Evolutionary conservation across 2,329 filamentous ascomycete species (phyloP).

Genomic region (Basipetospora sp.): DNA sequence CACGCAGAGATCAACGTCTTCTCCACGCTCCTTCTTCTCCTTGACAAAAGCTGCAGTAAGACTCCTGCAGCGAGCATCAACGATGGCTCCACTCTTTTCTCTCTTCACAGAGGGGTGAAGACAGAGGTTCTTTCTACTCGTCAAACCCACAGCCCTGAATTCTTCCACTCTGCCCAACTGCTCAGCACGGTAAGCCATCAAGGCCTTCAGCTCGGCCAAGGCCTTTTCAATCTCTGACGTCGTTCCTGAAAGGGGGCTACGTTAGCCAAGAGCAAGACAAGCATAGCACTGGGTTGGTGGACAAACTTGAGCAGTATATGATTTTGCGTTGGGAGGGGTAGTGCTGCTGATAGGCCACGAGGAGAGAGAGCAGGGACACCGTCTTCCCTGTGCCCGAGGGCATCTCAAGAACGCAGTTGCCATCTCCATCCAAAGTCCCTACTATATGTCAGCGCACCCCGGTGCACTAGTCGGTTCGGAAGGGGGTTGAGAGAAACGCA

Average conservation of each 20-base stretch:
- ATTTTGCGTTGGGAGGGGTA: conserved; percentile 88
- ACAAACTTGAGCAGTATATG: conserved; percentile 83
- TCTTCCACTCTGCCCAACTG: conserved; percentile 86
- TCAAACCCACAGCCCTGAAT: conserved; percentile 79
- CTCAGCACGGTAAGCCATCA: conserved; percentile 89
- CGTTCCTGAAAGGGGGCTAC: conserved; percentile 42
- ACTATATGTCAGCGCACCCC: not conserved
- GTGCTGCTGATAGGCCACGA: conserved; percentile 89
- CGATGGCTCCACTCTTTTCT: conserved; percentile 86
- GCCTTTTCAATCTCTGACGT: conserved; percentile 99
- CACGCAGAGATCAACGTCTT: conserved; percentile 84
- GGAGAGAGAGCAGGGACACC: conserved; percentile 83
- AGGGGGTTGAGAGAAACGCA: conserved; percentile 13
- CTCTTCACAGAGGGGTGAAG: conserved; percentile 89
- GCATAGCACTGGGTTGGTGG: not conserved
- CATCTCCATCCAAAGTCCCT: conserved; percentile 78
- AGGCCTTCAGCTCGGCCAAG: conserved; percentile 69
- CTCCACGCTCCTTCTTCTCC: conserved; percentile 89
- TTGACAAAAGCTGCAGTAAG: conserved; percentile 93
- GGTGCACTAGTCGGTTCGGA: not conserved
- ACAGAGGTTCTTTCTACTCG: conserved; percentile 93
- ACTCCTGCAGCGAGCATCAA: conserved; percentile 90
- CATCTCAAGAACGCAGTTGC: conserved; percentile 96
- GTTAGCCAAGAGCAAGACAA: not conserved
- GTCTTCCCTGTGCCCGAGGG: conserved; percentile 97